Evolutionary conservation across 495 filamentous ascomycete species (phyloP).

Genomic region (Parathielavia appendiculata): DNA sequence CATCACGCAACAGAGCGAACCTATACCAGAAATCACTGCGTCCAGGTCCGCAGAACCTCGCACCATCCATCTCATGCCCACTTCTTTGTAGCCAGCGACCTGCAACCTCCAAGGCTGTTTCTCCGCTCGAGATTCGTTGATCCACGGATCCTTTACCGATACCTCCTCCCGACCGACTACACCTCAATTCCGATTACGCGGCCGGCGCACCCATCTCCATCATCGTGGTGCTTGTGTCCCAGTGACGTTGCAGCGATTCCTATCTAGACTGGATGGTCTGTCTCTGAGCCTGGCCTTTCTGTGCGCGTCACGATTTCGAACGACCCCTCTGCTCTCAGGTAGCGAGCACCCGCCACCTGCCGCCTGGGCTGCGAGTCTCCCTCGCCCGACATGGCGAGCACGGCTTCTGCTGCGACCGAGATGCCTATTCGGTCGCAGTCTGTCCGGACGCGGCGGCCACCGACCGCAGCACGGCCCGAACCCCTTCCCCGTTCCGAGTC

Average conservation of each 20-base stretch:
- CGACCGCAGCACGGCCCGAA: constrained; percentile 30
- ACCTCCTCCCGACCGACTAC: neutral
- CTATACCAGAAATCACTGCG: neutral
- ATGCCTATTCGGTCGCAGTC: constrained; percentile 36
- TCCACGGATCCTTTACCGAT: too few species aligned
- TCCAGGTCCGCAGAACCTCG: neutral
- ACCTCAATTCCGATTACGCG: constrained; percentile 7
- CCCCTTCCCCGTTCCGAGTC: constrained; percentile 33
- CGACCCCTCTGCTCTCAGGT: neutral
- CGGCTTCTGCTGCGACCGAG: constrained; percentile 29
- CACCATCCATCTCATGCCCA: neutral
- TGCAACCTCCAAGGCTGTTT: too few species aligned
- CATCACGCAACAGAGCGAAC: constrained; percentile 5
- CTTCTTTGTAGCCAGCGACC: too few species aligned
- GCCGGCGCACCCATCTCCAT: neutral
- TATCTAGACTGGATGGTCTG: neutral
- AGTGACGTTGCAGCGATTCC: neutral
- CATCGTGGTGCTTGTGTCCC: neutral
- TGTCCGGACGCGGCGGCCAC: constrained; percentile 32
- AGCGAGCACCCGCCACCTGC: constrained; percentile 1
- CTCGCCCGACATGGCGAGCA: constrained; percentile 26
- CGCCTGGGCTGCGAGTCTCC: neutral
- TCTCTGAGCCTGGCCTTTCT: neutral
- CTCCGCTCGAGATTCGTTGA: neutral
- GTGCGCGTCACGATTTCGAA: neutral